Evolutionary conservation across 768 basidiomycete genomes (phyloP).

Genomic region (Leccinum imitatum): DNA sequence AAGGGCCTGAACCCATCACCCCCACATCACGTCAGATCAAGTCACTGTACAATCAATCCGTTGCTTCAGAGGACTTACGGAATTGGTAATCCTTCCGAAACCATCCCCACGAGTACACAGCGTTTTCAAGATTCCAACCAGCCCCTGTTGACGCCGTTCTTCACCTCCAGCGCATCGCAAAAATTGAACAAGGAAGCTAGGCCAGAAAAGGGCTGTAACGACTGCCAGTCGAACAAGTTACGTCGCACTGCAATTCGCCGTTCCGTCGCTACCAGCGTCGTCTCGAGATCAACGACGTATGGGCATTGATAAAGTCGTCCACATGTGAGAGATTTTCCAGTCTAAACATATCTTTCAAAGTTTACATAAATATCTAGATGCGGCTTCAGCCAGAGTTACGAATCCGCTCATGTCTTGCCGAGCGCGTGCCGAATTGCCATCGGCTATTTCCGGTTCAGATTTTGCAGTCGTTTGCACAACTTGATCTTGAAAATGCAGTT

Average conservation of each 20-base stretch:
- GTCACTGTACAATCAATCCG: not conserved
- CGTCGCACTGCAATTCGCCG: slow-evolving; percentile 6
- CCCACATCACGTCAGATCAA: not conserved
- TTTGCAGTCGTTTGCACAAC: too few relatives aligned
- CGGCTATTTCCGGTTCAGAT: too few relatives aligned
- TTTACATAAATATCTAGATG: too few relatives aligned
- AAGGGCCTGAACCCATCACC: not conserved
- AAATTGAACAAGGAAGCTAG: slow-evolving; percentile 38
- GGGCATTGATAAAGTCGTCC: too few relatives aligned
- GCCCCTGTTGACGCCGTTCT: slow-evolving; percentile 40
- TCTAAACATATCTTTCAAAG: too few relatives aligned
- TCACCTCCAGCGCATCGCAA: slow-evolving; percentile 40
- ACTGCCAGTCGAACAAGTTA: slow-evolving; percentile 29
- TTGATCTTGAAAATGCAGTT: too few relatives aligned
- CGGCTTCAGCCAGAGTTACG: too few relatives aligned
- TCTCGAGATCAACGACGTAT: too few relatives aligned
- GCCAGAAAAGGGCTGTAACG: slow-evolving; percentile 43
- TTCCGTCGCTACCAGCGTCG: too few relatives aligned
- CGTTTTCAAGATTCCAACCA: slow-evolving; percentile 40
- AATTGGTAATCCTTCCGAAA: slow-evolving; percentile 48
- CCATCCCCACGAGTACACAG: slow-evolving; percentile 57
- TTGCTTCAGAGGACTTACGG: slow-evolving; percentile 36
- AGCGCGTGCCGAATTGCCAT: too few relatives aligned
- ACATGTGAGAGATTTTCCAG: too few relatives aligned
- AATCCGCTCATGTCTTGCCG: too few relatives aligned